Conservation (phyloP, 108 stramenopile species). For the Cyclotella kingstonii region DNA sequence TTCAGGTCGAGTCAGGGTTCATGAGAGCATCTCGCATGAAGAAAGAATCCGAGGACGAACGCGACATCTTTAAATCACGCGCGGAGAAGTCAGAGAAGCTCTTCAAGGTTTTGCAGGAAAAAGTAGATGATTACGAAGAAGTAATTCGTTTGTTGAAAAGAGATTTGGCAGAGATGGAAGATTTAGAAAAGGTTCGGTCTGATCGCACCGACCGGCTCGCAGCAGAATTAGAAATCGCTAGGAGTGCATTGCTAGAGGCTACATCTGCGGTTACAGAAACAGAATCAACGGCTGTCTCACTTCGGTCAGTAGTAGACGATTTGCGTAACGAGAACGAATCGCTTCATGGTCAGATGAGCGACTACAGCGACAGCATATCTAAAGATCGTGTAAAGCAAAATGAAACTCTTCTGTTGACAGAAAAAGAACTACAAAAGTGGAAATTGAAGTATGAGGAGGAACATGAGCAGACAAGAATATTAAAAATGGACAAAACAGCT, state of each 20-base stretch:
- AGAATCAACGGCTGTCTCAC: slow-evolving; percentile 55
- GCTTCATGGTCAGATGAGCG: slow-evolving; percentile 51
- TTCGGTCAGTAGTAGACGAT: slow-evolving; percentile 44
- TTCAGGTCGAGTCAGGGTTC: slow-evolving; percentile 57
- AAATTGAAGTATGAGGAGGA: slow-evolving; percentile 52
- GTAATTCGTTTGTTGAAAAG: slow-evolving; percentile 37
- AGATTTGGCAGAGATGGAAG: slow-evolving; percentile 46
- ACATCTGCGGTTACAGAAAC: slow-evolving; percentile 55
- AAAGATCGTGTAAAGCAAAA: slow-evolving; percentile 45
- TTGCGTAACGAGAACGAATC: slow-evolving; percentile 54
- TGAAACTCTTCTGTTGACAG: slow-evolving; percentile 43
- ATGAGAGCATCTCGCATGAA: slow-evolving; percentile 34
- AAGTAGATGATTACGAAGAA: slow-evolving; percentile 37
- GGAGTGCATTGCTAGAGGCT: slow-evolving; percentile 44
- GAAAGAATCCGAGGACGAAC: slow-evolving; percentile 37
- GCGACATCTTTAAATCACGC: slow-evolving; percentile 24
- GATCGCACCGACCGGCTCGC: slow-evolving; percentile 47
- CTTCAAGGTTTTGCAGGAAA: slow-evolving; percentile 21
- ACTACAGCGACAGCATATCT: slow-evolving; percentile 12
- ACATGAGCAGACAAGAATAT: slow-evolving; percentile 47
- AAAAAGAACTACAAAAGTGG: slow-evolving; percentile 53
- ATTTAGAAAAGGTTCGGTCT: slow-evolving; percentile 47
- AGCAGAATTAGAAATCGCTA: slow-evolving; percentile 47
- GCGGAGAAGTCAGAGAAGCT: slow-evolving; percentile 28
- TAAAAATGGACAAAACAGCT: slow-evolving; percentile 45